Percentiles rank a stretch among this genome's conserved stretches.
Evolutionary conservation across 2,329 filamentous ascomycete species (phyloP).

Genomic region (Phoma sp.): DNA sequence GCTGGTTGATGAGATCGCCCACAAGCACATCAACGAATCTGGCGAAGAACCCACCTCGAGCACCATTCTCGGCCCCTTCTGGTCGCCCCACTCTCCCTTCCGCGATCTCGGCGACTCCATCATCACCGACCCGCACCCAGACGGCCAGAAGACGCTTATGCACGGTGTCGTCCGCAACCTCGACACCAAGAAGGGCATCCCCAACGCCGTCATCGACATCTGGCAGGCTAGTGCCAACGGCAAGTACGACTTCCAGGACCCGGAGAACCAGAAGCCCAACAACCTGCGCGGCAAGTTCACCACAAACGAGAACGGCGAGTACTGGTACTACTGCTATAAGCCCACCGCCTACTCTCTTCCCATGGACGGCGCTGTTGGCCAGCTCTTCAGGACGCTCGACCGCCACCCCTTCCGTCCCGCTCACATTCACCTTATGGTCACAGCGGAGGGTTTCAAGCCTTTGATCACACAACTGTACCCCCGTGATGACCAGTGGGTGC

Average conservation of each 20-base stretch:
- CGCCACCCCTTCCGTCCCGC: constrained; percentile 67
- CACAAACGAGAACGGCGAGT: constrained; percentile 72
- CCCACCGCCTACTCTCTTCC: constrained; percentile 76
- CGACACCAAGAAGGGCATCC: constrained; percentile 70
- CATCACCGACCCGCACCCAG: constrained; percentile 64
- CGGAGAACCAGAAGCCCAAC: constrained; percentile 72
- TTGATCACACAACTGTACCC: constrained; percentile 66
- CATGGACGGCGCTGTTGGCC: constrained; percentile 63
- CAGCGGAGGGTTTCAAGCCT: constrained; percentile 62
- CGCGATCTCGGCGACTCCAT: constrained; percentile 70
- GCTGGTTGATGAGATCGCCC: constrained; percentile 70
- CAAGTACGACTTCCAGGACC: constrained; percentile 79
- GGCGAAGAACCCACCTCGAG: constrained; percentile 72
- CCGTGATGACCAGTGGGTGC: constrained; percentile 63
- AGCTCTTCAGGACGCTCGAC: constrained; percentile 61
- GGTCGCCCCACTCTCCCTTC: constrained; percentile 77
- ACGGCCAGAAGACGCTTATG: constrained; percentile 69
- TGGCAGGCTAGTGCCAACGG: constrained; percentile 80
- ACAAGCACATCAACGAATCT: constrained; percentile 68
- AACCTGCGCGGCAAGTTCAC: constrained; percentile 80
- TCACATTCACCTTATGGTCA: constrained; percentile 65
- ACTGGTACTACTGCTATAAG: constrained; percentile 76
- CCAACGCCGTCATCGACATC: constrained; percentile 74
- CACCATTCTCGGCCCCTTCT: constrained; percentile 79
- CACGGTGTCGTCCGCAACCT: constrained; percentile 72